Evolutionary conservation across 2,329 filamentous ascomycete genomes (phyloP), one percentile per base, ranked within the genome.

Genomic region (Fonsecaea erecta): DNA sequence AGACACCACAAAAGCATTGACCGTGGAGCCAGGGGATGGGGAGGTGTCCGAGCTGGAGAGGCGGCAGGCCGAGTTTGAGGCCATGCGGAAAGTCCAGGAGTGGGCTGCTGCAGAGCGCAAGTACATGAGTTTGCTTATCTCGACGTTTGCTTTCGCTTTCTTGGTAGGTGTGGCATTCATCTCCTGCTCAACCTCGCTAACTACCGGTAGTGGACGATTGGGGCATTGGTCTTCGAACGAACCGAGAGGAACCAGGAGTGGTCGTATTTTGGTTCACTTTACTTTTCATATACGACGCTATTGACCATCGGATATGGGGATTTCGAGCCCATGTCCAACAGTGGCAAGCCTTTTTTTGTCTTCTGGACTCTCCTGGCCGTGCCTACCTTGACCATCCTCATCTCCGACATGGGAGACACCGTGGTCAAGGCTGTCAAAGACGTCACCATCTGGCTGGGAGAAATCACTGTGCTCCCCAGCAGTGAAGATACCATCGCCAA

Each of bases 251-350:
- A 75, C 1, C 73, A 79, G 58, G 75, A 81, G 60, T 85, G 83
- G 82, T 79, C 77, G 2, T 85, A 85, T 72, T 85, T 85, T 64
- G 72, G 79, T 4, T 75, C 79, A 0, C 72, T 86, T 0, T 86
- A 86, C 71, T 86, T 85, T 70, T 75, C 81, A 4, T 86, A 83
- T 69, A 80, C 79, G 0, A 80, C 79, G 3, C 78, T 86, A 11
- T 71, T 85, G 28, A 86, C 84, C 0, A 84, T 86, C 52, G 84
- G 84, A 1, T 86, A 86, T 67, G 84, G 84, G 30, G 83, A 85
- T 67, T 75, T 79, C 24, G 74, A 75, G 1, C 81, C 80, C 0
- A 73, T 75, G 14, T 81, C 78, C 57, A 85, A 85, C 67, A 78
- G 81, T 12, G 82, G 82, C 8, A 83, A 81, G 69, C 77, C 82